Base-by-base conservation (phyloP, 1,284 basidiomycete species). In the Sphaerobolus stellatus region DNA sequence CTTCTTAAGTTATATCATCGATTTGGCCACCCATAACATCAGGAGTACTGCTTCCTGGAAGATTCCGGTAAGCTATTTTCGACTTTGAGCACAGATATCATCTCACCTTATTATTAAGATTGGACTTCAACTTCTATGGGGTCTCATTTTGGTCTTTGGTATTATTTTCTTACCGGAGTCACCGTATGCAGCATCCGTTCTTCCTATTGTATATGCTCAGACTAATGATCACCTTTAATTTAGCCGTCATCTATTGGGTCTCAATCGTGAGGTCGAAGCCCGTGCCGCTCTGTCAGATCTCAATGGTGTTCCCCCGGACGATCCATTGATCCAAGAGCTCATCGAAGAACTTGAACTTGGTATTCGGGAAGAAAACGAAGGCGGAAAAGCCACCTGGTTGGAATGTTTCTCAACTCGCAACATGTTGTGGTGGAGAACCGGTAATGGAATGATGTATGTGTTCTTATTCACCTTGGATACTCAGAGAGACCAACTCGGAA, bases 81-180 rank as follows among this genome's bases (percentile, higher is more conserved):
- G 27, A 36, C 14, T 9, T 40, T 40, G 27, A 44, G 18, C 28
- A 36, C 13, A 43, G 28, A 43, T 22, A 22, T 24, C 22, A 22
- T 2, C 16, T 4, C 13, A 43, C 41, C 11, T 7, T 45, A 5
- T 4, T 22, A 31, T 36, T 18, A 18, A 54, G 49, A 57, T 60
- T 25, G 86, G 84, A 11, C 68, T 89, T 2, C 86, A 89, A 63
- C 71, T 88, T 62, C 61, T 81, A 18, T 87, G 84, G 81, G 88
- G 86, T 36, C 61, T 85, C 8, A 77, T 86, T 46, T 71, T 90
- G 29, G 75, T 87, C 28, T 81, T 81, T 14, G 88, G 88, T 11
- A 82, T 88, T 28, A 78, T 87, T 65, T 84, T 88, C 75, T 73
- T 92, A 1, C 89, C 90, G 1, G 90, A 92, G 67, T 90, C 87